Base-by-base conservation (phyloP, 148 eudicot genomes). In the Oxyria digyna region DNA sequence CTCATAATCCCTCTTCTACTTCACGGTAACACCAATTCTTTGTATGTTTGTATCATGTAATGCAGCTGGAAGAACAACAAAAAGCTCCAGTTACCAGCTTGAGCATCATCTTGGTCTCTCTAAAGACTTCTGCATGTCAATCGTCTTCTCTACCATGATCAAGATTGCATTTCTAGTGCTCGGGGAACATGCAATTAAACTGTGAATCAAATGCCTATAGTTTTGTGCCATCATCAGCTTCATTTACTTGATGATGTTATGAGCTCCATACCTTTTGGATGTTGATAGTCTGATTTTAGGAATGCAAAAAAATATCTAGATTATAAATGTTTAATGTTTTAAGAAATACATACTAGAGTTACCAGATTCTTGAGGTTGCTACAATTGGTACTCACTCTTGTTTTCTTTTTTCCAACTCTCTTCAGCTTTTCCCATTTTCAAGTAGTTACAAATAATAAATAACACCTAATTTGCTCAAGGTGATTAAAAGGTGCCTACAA, bases 31-130 rank as follows among this genome's bases (percentile, higher is more conserved):
- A 29, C 37, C 37, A 31, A 7, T 29, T 59, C 49, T 41, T 45
- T 31, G n/a, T 46, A 33, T 54, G 35, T 6, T 33, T 38, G 24
- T 21, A 18, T 37, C 35, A 21, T 49, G 66, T 31, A 59, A 71
- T 75, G 77, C 91, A 91, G 97, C 82, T 91, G 95, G 97, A 91
- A 91, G 84, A 91, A 88, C 71, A 88, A 88, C 75, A 82, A 75
- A 62, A 91, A 78, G 82, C 94, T 91, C 67, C 89, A 86, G 63
- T 64, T 91, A 71, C 97, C 97, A 70, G 97, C 97, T 66, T 90
- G 76, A 84, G 70, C 49, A 57, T 45, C 21, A 20, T 13, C 71
- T 59, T 59, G 65, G 20, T 26, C 0, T 59, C 65, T 24, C 65
- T 59, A 2, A 14, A 59, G 37, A 29, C 20, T 59, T 29, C 31